Base-by-base conservation (phyloP, 2,329 filamentous ascomycete species). In the Juglanconis juglandina region DNA sequence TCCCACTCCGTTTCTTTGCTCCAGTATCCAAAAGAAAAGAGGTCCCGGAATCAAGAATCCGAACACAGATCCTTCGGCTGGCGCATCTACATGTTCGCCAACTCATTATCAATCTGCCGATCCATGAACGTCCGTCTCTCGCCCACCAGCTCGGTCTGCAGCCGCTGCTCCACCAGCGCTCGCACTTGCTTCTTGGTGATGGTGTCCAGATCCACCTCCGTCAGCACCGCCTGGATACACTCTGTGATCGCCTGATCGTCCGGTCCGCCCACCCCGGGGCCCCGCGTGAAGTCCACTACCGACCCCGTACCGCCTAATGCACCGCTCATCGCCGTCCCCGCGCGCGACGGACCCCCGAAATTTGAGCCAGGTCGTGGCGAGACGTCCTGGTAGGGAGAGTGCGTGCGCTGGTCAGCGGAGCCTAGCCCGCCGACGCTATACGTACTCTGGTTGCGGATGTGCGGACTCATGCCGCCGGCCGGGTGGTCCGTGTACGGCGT, bases 111-210 rank as follows among this genome's bases (percentile, higher is more conserved):
- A 75, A 99, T 98, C 78, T 93, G 90, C 67, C 88, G 84, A 77
- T 97, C 94, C 79, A 98, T 86, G 77, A 96, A 98, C 14, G 87
- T 87, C 72, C 90, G 87, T 73, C 92, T 88, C 75, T 97, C 93
- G 30, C 92, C 93, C 0, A 85, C 81, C 60, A 98, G 81, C 73
- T 96, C 92, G 4, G 90, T 94, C 78, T 97, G 94, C 64, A 99
- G 77, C 69, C 93, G 86, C 79, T 97, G 92, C 78, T 99, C 95
- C 11, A 96, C 92, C 49, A 98, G 82, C 3, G 91, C 93, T 54
- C 91, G 84, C 59, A 95, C 89, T 77, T 98, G 94, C 79, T 99
- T 99, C 87, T 98, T 99, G 6, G 95, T 99, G 52, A 98, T 91
- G n/a, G 85, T 94, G 73, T 99, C 95, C 47, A 99, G 81, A 73